A percentile compares a stretch with the other conserved stretches of the same genome.
phyloP scores from a whole-genome alignment of 176 grass and related monocot species.

The Chloris gayana region DNA sequence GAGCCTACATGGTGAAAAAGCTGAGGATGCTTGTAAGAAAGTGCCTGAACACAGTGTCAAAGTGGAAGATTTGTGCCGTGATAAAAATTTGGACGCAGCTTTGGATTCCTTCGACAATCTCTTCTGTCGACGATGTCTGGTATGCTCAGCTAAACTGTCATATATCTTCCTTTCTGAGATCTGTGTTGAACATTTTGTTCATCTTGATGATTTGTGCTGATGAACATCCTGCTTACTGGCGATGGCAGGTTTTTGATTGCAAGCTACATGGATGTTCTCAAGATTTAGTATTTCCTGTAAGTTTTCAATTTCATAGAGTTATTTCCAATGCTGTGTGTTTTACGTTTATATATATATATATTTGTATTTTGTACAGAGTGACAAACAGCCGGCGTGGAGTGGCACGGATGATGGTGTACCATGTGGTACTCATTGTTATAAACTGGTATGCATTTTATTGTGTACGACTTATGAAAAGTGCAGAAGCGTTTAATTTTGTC shows the following conservation, averaged over 20 bases:
- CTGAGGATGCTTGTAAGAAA: constrained; percentile 51
- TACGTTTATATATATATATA: too few relatives aligned
- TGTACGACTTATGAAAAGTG: not conserved
- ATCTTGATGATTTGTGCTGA: constrained; percentile 32
- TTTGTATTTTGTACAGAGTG: constrained; percentile 56
- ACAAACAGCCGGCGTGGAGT: constrained; percentile 79
- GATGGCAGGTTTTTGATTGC: constrained; percentile 90
- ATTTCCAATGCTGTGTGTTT: constrained; percentile 35
- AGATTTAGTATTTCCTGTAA: constrained; percentile 97
- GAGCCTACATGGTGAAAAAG: constrained; percentile 58
- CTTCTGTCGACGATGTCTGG: constrained; percentile 91
- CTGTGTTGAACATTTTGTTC: constrained; percentile 40
- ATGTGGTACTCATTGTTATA: constrained; percentile 84
- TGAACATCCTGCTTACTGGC: constrained; percentile 35
- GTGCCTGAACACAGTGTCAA: constrained; percentile 51
- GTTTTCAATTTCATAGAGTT: constrained; percentile 44
- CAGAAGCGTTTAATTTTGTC: not conserved
- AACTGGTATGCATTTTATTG: constrained; percentile 61
- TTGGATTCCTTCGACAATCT: constrained; percentile 99
- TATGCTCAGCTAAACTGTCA: constrained; percentile 41
- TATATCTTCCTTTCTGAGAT: constrained; percentile 21
- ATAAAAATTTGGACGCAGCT: constrained; percentile 95
- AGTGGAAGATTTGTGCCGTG: constrained; percentile 71
- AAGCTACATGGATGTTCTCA: constrained; percentile 95
- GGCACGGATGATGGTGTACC: constrained; percentile 67